Evolutionary conservation across 192 early-diverging fungal genomes (phyloP), one percentile per base, ranked within the genome.

Genomic region (Spinellus fusiger): DNA sequence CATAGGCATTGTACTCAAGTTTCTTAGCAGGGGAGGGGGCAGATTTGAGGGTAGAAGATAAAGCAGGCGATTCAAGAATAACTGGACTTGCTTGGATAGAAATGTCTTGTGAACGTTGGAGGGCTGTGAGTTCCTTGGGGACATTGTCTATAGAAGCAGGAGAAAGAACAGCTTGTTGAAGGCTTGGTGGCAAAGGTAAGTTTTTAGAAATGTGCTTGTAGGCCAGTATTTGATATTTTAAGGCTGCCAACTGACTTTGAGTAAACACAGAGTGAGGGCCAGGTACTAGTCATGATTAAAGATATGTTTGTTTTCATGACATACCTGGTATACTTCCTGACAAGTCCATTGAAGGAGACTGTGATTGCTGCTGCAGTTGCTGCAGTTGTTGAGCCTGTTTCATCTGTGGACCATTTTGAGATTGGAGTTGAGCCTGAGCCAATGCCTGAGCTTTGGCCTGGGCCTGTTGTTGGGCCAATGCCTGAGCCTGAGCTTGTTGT

Each of bases 171-270:
- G 80, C 80, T 63, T 86, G 76, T 56, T 86, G 85, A 23, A 93
- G 66, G 56, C 79, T 69, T 23, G 80, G 65, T 51, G 92, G 91
- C 15, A 98, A 71, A 12, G 86, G 79, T 73, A 89, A 73, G 69
- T 91, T 93, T 66, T 77, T 77, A 20, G 89, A 81, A 32, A 93
- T 86, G 23, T 87, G 74, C 49, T 90, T 87, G 73, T 89, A 95
- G 27, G 91, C 90, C 27, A 89, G 74, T 40, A 94, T 93, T 59
- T 98, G 93, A 49, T 75, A 80, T 61, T 88, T 84, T 18, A 96
- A 75, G 3, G 80, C 77, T 7, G 77, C 76, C 26, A 90, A 50
- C 51, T 96, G 91, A 35, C 80, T 81, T 28, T 61, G 51, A 3
- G 83, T 78, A 57, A 90, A 80, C 16, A 74, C 69, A 7, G 65